Evolutionary conservation across 2,329 filamentous ascomycete species (phyloP).

Genomic region (Sclerotinia nivalis): DNA sequence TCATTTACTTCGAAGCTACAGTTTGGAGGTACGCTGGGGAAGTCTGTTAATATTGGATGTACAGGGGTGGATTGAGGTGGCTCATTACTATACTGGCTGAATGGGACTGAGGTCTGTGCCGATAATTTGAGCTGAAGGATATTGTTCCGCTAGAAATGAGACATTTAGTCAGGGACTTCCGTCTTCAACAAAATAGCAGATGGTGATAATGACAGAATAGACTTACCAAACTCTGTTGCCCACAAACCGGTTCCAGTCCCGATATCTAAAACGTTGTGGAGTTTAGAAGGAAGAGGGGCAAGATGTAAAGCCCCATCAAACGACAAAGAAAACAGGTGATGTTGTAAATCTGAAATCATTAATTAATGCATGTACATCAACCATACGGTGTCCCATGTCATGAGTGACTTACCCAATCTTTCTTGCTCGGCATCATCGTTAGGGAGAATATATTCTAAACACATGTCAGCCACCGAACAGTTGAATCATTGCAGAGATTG

Average conservation of each 20-base stretch:
- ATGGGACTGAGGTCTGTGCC: conserved; percentile 40
- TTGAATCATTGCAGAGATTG: neutral
- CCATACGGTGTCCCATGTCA: neutral
- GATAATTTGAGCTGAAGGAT: conserved; percentile 37
- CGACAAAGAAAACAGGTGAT: conserved; percentile 27
- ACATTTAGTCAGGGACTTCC: neutral
- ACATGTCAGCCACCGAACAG: neutral
- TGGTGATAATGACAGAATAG: neutral
- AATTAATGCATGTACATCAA: neutral
- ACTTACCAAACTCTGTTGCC: conserved; percentile 36
- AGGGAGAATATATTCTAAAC: conserved; percentile 29
- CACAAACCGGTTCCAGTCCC: conserved; percentile 29
- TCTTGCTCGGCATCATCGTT: conserved; percentile 29
- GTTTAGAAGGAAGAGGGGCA: conserved; percentile 26
- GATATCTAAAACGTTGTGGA: conserved; percentile 26
- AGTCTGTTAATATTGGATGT: neutral
- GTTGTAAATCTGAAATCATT: conserved; percentile 26
- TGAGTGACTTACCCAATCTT: conserved; percentile 13
- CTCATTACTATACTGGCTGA: conserved; percentile 33
- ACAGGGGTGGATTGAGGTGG: neutral
- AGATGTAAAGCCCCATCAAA: conserved; percentile 25
- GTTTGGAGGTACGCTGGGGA: conserved; percentile 47
- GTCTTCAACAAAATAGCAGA: too few species aligned
- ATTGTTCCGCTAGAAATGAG: conserved; percentile 27
- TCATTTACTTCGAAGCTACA: conserved; percentile 55